Conservation (phyloP, 495 filamentous ascomycete genomes). For the Podospora comata region DNA sequence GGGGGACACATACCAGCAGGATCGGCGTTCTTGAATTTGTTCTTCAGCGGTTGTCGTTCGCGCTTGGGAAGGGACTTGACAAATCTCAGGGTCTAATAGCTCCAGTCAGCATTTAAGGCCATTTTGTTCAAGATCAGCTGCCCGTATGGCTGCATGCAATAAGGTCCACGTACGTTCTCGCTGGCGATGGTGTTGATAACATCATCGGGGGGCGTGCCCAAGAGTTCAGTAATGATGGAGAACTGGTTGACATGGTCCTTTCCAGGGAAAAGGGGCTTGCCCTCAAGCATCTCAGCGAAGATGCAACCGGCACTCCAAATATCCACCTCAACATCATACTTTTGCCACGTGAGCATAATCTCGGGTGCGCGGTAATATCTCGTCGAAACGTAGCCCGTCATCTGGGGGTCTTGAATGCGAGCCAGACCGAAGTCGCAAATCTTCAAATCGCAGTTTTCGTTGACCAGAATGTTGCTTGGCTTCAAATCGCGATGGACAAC, state of each 20-base stretch:
- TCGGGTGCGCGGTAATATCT: constrained; percentile 97
- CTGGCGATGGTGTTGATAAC: constrained; percentile 98
- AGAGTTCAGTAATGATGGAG: constrained; percentile 96
- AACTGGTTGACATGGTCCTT: constrained; percentile 99
- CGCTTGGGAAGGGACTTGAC: constrained; percentile 97
- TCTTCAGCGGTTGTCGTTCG: constrained; percentile 81
- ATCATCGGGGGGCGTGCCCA: constrained; percentile 97
- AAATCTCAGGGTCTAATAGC: constrained; percentile 82
- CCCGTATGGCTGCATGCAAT: neutral
- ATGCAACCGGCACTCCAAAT: constrained; percentile 99
- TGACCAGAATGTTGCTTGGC: constrained; percentile 97
- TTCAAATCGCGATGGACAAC: constrained; percentile 98
- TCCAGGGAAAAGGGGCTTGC: constrained; percentile 95
- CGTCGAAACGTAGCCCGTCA: constrained; percentile 99
- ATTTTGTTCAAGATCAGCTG: constrained; percentile 4
- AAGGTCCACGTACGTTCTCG: constrained; percentile 72
- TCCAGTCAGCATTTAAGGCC: constrained; percentile 1
- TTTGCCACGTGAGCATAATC: constrained; percentile 99
- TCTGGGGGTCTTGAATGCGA: constrained; percentile 98
- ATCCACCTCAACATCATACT: constrained; percentile 98
- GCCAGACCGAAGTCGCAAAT: constrained; percentile 99
- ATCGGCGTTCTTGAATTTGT: constrained; percentile 96
- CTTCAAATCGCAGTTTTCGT: constrained; percentile 98
- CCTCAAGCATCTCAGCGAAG: constrained; percentile 98
- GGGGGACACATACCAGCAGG: constrained; percentile 60